A percentile compares a stretch with the other conserved stretches of the same genome.
phyloP scores from a whole-genome alignment of 495 filamentous ascomycete species.

The Mytilinidion resinicola region DNA sequence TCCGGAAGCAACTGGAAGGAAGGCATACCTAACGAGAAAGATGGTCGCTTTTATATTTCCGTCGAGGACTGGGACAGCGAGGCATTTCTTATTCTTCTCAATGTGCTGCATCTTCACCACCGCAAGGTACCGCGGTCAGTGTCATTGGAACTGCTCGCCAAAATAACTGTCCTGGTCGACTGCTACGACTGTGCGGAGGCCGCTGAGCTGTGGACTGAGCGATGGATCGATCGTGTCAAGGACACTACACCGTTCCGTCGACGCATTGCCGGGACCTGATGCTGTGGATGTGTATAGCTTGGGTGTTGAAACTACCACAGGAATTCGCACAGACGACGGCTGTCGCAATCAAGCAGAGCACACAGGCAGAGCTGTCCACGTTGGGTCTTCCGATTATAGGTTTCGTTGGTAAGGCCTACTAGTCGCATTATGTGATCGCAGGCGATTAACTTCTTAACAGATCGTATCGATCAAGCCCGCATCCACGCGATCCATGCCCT shows the following conservation, averaged over 20 bases:
- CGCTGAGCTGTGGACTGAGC: constrained; percentile 39
- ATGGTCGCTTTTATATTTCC: constrained; percentile 40
- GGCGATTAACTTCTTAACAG: constrained; percentile 1
- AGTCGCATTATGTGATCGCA: not conserved
- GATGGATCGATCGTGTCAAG: constrained; percentile 40
- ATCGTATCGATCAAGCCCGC: constrained; percentile 1
- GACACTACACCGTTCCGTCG: constrained; percentile 5
- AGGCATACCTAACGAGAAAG: constrained; percentile 25
- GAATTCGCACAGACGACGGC: constrained; percentile 7
- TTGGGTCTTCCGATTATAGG: constrained; percentile 11
- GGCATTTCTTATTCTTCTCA: constrained; percentile 45
- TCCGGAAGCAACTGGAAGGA: constrained; percentile 38
- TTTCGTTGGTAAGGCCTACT: not conserved
- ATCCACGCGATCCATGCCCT: constrained; percentile 6
- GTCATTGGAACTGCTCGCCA: constrained; percentile 42
- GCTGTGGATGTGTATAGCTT: constrained; percentile 39
- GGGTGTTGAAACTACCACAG: constrained; percentile 31
- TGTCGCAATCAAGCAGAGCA: constrained; percentile 5
- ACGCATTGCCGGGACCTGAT: constrained; percentile 32
- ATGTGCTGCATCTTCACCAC: constrained; percentile 48
- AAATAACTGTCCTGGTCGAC: constrained; percentile 48
- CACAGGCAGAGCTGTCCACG: not conserved
- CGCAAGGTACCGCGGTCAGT: constrained; percentile 38
- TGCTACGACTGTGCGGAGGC: constrained; percentile 45
- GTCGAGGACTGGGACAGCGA: constrained; percentile 38